Conservation (phyloP, 495 filamentous ascomycete genomes). For the Lepidopterella palustris region DNA sequence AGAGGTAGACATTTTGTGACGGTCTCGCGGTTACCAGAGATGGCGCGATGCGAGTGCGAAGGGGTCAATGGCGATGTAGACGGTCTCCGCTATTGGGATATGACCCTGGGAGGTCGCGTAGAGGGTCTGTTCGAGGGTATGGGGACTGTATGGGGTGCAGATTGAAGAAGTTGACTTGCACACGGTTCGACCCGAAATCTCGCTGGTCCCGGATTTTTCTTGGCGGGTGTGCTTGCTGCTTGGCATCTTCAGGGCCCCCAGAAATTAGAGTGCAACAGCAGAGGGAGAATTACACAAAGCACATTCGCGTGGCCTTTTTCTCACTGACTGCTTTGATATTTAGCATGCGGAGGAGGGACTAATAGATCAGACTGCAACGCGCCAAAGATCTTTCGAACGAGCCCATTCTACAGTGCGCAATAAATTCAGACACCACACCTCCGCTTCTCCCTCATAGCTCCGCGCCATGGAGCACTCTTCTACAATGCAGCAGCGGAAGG, state of each 20-base stretch:
- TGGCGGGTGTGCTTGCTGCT: neutral
- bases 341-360: neutral
- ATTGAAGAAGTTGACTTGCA: conserved; percentile 22
- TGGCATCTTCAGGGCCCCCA: neutral
- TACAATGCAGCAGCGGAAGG: conserved; percentile 73
- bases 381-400: neutral
- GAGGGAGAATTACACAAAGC: no score
- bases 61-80: conserved; percentile 16
- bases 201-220: conserved; percentile 2
- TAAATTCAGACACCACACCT: neutral
- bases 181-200: conserved; percentile 25
- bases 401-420: neutral
- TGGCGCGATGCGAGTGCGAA: neutral
- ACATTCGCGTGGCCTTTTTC: neutral
- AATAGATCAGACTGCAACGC: neutral
- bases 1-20: conserved; percentile 47
- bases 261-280: neutral
- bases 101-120: neutral
- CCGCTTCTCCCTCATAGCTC: neutral
- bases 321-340: neutral
- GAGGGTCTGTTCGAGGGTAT: neutral
- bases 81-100: neutral
- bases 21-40: neutral
- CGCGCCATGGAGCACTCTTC: conserved; percentile 18
- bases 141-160: conserved; percentile 16